Evolutionary conservation across 352 stramenopile species (phyloP), one percentile per base, ranked within the genome.

Genomic region (Phytopythium oedochilum): DNA sequence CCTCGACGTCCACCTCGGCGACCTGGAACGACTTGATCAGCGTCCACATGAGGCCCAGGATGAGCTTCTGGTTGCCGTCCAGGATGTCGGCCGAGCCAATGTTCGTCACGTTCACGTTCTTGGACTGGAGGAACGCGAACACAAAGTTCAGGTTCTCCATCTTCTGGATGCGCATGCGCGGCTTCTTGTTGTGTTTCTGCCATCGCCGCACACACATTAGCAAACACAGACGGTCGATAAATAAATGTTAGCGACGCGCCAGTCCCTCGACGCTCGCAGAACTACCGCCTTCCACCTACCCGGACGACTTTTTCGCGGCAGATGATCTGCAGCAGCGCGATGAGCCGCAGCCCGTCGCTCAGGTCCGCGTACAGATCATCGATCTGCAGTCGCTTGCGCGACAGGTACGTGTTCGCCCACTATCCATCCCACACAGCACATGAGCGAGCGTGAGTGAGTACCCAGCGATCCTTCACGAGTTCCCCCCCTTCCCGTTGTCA

Each of bases 91-190:
- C 90, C 50, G 86, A 96, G 40, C 89, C 88, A 32, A 97, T 89
- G 75, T 97, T 97, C 15, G 89, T 95, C 51, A 96, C 61, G 62
- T 89, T 92, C 5, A 97, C 74, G 60, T 91, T 87, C 63, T 93
- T 93, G 62, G 88, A 88, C 51, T 92, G 81, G 69, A 96, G 73
- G 53, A 92, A 96, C 34, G 88, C 81, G 60, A 97, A 94, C 46
- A 87, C 78, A 55, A 96, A 87, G 73, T 96, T 96, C 18, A 94
- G 66, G 61, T 96, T 96, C 67, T 97, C 89, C 70, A 96, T 91
- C 73, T 96, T 96, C 60, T 97, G 89, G 68, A 97, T 97, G 48
- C 88, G 83, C 81, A 96, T 96, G 60, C 88, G 88, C 57, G 86
- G 86, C 56, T 96, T 92, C 70, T 90, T 92, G 80, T 96, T 96